Evolutionary conservation across 2,329 filamentous ascomycete species (phyloP).

Genomic region (Aspergillus jensenii): DNA sequence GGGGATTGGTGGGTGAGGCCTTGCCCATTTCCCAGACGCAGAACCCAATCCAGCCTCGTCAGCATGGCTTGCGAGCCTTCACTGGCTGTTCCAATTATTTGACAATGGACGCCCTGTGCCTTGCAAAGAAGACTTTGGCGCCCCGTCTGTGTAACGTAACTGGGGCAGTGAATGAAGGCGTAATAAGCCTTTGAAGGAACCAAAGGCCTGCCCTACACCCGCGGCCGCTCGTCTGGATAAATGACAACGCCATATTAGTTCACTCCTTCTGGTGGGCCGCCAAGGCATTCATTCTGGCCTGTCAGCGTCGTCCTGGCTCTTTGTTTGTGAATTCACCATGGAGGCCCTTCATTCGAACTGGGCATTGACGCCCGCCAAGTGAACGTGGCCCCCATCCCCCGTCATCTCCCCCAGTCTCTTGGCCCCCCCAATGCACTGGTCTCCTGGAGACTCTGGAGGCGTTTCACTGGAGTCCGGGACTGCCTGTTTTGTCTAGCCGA

Average conservation of each 20-base stretch:
- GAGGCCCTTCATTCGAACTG: background rate
- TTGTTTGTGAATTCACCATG: background rate
- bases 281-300: background rate
- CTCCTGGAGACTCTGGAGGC: slow-evolving; percentile 6
- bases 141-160: background rate
- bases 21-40: too few relatives aligned
- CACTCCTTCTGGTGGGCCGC: background rate
- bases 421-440: slow-evolving; percentile 13
- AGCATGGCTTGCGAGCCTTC: too few relatives aligned
- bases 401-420: slow-evolving; percentile 24
- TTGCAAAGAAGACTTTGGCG: background rate
- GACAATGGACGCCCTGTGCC: background rate
- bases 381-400: slow-evolving; percentile 15
- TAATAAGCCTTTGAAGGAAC: background rate
- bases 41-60: too few relatives aligned
- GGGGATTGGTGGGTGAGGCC: background rate
- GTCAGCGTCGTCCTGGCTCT: background rate
- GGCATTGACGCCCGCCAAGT: background rate
- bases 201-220: background rate
- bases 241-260: background rate
- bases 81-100: background rate
- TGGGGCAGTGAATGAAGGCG: background rate
- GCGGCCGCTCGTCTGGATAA: background rate
- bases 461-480: slow-evolving; percentile 19
- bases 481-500: slow-evolving; percentile 27